Conservation (phyloP, 805 yeast species). For the Candida montana region DNA sequence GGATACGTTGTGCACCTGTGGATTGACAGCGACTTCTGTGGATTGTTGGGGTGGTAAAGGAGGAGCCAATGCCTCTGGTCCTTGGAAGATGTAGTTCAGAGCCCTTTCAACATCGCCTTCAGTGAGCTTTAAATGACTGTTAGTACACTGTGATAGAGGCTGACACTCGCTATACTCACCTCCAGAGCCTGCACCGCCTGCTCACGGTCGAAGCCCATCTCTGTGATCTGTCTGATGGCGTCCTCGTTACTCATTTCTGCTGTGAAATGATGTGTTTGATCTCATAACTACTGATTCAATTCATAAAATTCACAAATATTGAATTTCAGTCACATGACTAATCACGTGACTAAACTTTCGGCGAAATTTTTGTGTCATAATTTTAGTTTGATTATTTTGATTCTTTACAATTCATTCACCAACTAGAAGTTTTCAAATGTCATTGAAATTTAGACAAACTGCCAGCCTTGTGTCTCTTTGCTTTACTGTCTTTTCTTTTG, state of each 20-base stretch:
- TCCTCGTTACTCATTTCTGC: not conserved
- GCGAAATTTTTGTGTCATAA: too few relatives aligned
- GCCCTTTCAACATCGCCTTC: constrained; percentile 31
- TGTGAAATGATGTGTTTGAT: not conserved
- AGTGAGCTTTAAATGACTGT: not conserved
- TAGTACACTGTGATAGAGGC: not conserved
- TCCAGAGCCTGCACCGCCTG: constrained; percentile 35
- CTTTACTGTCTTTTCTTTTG: too few relatives aligned
- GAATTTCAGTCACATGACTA: too few relatives aligned
- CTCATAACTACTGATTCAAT: constrained; percentile 2
- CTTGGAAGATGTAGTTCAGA: constrained; percentile 27
- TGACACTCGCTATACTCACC: constrained; percentile 4
- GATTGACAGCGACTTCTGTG: too few relatives aligned
- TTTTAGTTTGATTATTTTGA: too few relatives aligned
- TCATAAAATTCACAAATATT: too few relatives aligned
- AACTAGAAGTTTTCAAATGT: too few relatives aligned
- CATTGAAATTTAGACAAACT: too few relatives aligned
- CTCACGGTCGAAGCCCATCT: constrained; percentile 37
- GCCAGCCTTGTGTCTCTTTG: too few relatives aligned
- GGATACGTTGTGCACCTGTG: not conserved
- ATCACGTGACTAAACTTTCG: too few relatives aligned
- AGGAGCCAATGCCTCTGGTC: constrained; percentile 1
- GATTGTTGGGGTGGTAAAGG: too few relatives aligned
- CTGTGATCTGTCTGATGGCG: constrained; percentile 14
- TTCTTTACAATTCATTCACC: too few relatives aligned